Base-by-base conservation (phyloP, 768 basidiomycete genomes). In the Gloeostereum incarnatum region DNA sequence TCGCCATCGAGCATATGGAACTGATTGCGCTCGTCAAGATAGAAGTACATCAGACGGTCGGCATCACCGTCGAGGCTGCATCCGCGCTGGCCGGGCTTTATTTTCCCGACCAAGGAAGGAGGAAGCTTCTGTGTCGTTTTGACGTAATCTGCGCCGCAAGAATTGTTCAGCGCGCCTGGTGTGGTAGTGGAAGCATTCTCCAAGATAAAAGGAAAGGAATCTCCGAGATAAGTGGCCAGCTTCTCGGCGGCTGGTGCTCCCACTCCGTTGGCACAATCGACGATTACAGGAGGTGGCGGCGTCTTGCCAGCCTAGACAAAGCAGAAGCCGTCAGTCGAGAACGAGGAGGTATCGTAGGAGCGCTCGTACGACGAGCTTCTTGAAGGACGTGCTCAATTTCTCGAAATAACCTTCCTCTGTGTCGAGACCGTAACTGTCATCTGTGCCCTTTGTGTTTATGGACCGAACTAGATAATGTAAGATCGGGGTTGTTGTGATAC, bases 201-300 rank as follows among this genome's bases (percentile, higher is more conserved):
- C 26, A 89, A 63, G 41, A 73, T 60, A 32, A 97, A 53, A 18
- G 73, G 66, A 21, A 98, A 58, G 5, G 63, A 67, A 18, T 65
- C 65, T 13, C 70, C 73, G 17, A 96, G 71, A 38, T 75, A 68
- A 38, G 71, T 59, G 3, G 66, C 53, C 26, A 98, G 63, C 30
- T 70, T 73, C 23, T 64, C 62, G 9, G 87, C 78, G 26, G 84
- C 80, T 5, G 69, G 63, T 11, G 85, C 77, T 33, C 96, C 96
- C 17, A 99, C 96, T 19, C 96, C 96, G 55, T 99, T 98, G n/a
- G 96, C 96, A 55, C 96, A 98, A 58, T 99, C 96, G 29, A 99
- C 68, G n/a, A 85, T 56, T 33, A 99, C 53, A 25, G 79, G 74
- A 11, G 71, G 57, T 8, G 71, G 59, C 37, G 65, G 60, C 29